Evolutionary conservation across 352 stramenopile genomes (phyloP).

Genomic region (Globisporangium nunn): DNA sequence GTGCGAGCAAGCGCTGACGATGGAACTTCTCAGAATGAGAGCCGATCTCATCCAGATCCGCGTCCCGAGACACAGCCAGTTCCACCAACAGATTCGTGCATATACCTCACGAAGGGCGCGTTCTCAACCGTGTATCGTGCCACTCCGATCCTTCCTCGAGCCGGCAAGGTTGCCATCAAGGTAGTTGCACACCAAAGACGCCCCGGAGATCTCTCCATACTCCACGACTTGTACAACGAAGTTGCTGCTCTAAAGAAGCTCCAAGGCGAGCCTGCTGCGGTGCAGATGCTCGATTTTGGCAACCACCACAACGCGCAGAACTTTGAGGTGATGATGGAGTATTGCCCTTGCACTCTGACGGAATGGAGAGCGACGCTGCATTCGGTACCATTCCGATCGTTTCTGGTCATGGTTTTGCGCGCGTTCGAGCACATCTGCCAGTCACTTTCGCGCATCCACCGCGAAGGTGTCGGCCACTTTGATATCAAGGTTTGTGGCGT

Average conservation of each 20-base stretch:
- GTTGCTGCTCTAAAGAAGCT: slow-evolving; percentile 40
- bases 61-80: background rate
- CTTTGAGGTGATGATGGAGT: slow-evolving; percentile 59
- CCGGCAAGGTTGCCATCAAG: slow-evolving; percentile 36
- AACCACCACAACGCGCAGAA: slow-evolving; percentile 27
- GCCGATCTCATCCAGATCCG: background rate
- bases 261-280: slow-evolving; percentile 34
- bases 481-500: slow-evolving; percentile 48
- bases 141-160: slow-evolving; percentile 10
- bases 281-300: slow-evolving; percentile 55
- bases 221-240: slow-evolving; percentile 46
- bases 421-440: slow-evolving; percentile 32
- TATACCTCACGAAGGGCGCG: slow-evolving; percentile 42
- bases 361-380: slow-evolving; percentile 30
- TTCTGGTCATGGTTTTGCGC: slow-evolving; percentile 32
- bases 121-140: slow-evolving; percentile 42
- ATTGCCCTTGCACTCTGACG: slow-evolving; percentile 40
- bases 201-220: slow-evolving; percentile 31
- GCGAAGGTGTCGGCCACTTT: slow-evolving; percentile 43
- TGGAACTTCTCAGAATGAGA: background rate
- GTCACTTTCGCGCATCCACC: slow-evolving; percentile 33
- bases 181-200: slow-evolving; percentile 35
- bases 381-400: slow-evolving; percentile 28
- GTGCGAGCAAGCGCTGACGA: background rate
- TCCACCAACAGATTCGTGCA: slow-evolving; percentile 1